A percentile compares a stretch with the other conserved stretches of the same genome.
phyloP scores from a whole-genome alignment of 2,329 filamentous ascomycete genomes.

The Lasiodiplodia gonubiensis region DNA sequence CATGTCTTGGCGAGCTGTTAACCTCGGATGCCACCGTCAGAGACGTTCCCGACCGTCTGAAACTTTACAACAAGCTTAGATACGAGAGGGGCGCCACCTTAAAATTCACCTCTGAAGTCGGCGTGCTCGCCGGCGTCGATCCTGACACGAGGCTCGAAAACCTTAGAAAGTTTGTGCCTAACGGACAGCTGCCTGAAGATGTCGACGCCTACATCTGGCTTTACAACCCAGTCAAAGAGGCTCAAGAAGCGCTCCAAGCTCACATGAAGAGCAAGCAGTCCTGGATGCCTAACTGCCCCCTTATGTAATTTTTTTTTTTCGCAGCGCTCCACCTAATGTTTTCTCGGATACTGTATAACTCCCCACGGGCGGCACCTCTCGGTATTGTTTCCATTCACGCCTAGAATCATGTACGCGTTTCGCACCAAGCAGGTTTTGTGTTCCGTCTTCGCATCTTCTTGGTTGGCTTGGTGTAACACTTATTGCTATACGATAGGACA shows the following conservation, averaged over 20 bases:
- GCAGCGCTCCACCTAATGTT: not conserved
- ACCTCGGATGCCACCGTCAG: constrained; percentile 18
- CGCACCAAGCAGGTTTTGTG: not conserved
- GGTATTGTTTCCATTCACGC: not conserved
- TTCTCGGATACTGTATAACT: not conserved
- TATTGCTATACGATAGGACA: not conserved
- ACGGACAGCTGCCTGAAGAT: constrained; percentile 24
- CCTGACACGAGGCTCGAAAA: constrained; percentile 13
- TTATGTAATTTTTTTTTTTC: not conserved
- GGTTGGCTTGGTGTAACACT: not conserved
- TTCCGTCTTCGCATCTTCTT: not conserved
- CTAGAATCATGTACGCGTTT: not conserved
- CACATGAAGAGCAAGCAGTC: not conserved
- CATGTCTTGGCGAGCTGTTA: constrained; percentile 29
- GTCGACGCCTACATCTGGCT: constrained; percentile 26
- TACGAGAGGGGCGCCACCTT: constrained; percentile 30
- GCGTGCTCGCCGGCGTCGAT: constrained; percentile 4
- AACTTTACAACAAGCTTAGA: constrained; percentile 30
- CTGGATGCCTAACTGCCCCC: constrained; percentile 1
- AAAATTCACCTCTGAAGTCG: constrained; percentile 25
- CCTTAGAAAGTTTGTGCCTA: constrained; percentile 23
- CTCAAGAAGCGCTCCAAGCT: constrained; percentile 11
- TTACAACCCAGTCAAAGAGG: constrained; percentile 22
- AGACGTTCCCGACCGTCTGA: constrained; percentile 26
- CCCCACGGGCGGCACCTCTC: not conserved